Conservation (phyloP, 2,329 filamentous ascomycete genomes). For the Phialophora chinensis region DNA sequence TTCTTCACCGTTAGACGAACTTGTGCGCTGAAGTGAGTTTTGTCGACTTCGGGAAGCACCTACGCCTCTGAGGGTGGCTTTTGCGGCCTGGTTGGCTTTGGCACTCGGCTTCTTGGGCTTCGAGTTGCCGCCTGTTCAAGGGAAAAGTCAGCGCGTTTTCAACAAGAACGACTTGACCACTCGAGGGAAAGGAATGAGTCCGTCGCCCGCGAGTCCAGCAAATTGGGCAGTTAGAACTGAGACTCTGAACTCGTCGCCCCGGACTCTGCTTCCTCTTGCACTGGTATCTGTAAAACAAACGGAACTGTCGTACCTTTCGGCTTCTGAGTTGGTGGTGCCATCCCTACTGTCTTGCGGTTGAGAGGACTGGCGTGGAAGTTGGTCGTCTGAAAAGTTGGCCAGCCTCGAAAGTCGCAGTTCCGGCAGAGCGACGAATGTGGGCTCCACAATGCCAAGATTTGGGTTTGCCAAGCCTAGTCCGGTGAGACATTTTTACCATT, state of each 20-base stretch:
- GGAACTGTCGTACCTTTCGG: slow-evolving; percentile 37
- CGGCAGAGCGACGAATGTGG: slow-evolving; percentile 10
- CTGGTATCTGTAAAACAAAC: neutral
- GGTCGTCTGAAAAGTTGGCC: slow-evolving; percentile 27
- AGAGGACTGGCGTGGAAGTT: slow-evolving; percentile 24
- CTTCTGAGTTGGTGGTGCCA: slow-evolving; percentile 41
- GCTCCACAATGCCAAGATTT: slow-evolving; percentile 23
- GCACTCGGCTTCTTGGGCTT: slow-evolving; percentile 63
- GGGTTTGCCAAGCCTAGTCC: slow-evolving; percentile 2
- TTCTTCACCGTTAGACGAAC: slow-evolving; percentile 38
- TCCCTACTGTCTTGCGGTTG: slow-evolving; percentile 34
- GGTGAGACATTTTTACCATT: neutral
- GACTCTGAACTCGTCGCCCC: neutral
- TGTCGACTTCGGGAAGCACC: slow-evolving; percentile 50
- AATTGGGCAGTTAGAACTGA: neutral
- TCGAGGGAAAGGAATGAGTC: neutral
- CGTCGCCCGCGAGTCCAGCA: neutral
- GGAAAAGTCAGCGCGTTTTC: neutral
- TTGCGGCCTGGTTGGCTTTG: slow-evolving; percentile 90
- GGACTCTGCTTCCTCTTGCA: neutral
- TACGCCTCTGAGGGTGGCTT: slow-evolving; percentile 96
- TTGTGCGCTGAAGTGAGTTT: neutral
- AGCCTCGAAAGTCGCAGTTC: slow-evolving; percentile 26
- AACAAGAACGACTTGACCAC: neutral
- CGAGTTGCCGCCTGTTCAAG: slow-evolving; percentile 33